Evolutionary conservation across 73 alveolate species (phyloP).

Genomic region (Tetrahymena elliotti): DNA sequence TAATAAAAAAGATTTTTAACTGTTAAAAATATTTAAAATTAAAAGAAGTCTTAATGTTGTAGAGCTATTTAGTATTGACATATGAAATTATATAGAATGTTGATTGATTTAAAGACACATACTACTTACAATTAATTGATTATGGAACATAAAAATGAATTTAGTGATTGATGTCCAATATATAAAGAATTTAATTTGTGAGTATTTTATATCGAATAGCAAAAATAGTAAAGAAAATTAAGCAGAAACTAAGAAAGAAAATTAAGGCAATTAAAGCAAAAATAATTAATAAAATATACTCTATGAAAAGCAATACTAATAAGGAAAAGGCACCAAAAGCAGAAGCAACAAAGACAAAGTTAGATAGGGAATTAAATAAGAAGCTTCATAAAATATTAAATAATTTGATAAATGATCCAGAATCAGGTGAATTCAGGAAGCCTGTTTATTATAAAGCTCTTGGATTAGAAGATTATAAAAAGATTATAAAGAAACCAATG

Average conservation of each 20-base stretch:
- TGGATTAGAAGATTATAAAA: conserved; percentile 73
- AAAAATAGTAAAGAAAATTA: neutral
- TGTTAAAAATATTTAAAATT: neutral
- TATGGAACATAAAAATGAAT: neutral
- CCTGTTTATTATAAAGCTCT: conserved; percentile 80
- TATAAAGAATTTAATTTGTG: no score
- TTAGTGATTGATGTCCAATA: neutral
- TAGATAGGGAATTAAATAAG: conserved; percentile 5
- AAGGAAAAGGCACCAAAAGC: neutral
- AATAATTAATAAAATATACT: neutral
- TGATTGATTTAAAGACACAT: neutral
- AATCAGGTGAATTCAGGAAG: conserved; percentile 66
- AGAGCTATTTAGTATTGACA: no score
- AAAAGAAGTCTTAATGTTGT: neutral
- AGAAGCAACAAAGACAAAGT: neutral
- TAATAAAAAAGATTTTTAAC: neutral
- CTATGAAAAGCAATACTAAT: neutral
- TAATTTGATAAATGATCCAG: conserved; percentile 50
- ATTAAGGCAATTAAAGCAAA: neutral
- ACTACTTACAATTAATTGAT: neutral
- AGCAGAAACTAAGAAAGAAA: neutral
- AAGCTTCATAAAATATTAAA: conserved; percentile 27
- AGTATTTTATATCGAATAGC: neutral
- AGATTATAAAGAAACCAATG: conserved; percentile 74
- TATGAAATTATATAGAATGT: no score